Conservation (phyloP, 2,329 filamentous ascomycete species). For the Teratosphaeriaceae sp. region DNA sequence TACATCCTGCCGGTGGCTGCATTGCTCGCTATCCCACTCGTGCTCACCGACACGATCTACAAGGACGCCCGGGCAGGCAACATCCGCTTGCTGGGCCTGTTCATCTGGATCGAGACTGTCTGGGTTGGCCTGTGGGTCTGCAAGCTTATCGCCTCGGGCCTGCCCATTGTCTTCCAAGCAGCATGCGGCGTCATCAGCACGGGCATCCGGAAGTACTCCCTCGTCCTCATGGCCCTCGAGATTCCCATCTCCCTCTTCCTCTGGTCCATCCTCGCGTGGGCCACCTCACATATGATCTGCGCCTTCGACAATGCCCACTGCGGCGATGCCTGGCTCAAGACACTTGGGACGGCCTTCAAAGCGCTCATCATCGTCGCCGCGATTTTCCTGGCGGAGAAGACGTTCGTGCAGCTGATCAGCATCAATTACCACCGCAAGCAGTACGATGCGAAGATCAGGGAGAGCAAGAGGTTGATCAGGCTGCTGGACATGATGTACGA, state of each 20-base stretch:
- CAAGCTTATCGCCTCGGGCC: slow-evolving; percentile 56
- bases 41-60: slow-evolving; percentile 33
- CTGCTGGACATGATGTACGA: slow-evolving; percentile 73
- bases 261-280: slow-evolving; percentile 57
- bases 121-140: slow-evolving; percentile 63
- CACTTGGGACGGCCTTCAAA: slow-evolving; percentile 51
- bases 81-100: slow-evolving; percentile 52
- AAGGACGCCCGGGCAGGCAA: slow-evolving; percentile 22
- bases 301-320: slow-evolving; percentile 12
- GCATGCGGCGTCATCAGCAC: slow-evolving; percentile 62
- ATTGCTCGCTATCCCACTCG: slow-evolving; percentile 54
- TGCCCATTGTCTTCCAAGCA: slow-evolving; percentile 61
- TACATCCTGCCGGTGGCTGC: slow-evolving; percentile 60
- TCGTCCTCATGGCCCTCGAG: slow-evolving; percentile 57
- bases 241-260: slow-evolving; percentile 63
- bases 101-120: slow-evolving; percentile 62
- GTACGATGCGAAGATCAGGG: slow-evolving; percentile 65
- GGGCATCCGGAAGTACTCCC: slow-evolving; percentile 64
- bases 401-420: slow-evolving; percentile 63
- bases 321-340: slow-evolving; percentile 37
- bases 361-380: slow-evolving; percentile 57
- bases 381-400: slow-evolving; percentile 61
- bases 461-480: slow-evolving; percentile 69
- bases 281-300: slow-evolving; percentile 48
- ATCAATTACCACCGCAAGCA: slow-evolving; percentile 69